Evolutionary conservation across 306 rosid genomes (phyloP).

Genomic region (Castanea crenata): DNA sequence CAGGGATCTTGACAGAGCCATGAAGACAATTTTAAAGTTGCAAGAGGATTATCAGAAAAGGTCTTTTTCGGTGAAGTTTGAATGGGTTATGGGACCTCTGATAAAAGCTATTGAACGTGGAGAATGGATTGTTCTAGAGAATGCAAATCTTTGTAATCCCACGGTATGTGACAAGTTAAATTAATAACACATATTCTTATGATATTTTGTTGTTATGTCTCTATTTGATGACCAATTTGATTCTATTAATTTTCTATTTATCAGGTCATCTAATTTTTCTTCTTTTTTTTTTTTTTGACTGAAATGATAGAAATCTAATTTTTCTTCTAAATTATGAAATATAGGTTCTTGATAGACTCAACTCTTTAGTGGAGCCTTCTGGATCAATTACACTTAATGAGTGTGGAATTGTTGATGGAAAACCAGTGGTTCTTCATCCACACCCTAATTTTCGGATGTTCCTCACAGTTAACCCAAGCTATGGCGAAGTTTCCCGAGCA

Average conservation of each 20-base stretch:
- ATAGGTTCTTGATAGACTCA: constrained; percentile 93
- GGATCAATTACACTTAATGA: constrained; percentile 89
- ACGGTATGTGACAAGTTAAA: constrained; percentile 50
- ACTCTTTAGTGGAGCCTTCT: constrained; percentile 82
- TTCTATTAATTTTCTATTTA: not conserved
- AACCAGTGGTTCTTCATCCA: constrained; percentile 67
- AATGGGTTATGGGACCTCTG: constrained; percentile 80
- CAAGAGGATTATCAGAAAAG: constrained; percentile 47
- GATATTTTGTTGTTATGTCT: constrained; percentile 5
- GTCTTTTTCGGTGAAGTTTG: constrained; percentile 66
- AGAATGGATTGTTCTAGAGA: constrained; percentile 91
- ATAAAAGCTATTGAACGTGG: constrained; percentile 88
- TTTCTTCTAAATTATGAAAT: not conserved
- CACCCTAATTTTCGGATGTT: constrained; percentile 88
- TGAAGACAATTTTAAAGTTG: constrained; percentile 54
- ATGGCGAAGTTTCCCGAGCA: constrained; percentile 94
- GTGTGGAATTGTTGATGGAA: constrained; percentile 84
- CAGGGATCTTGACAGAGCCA: constrained; percentile 52
- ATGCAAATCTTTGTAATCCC: constrained; percentile 94
- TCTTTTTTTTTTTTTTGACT: no score
- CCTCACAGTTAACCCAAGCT: constrained; percentile 79
- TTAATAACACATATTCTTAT: not conserved
- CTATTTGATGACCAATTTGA: constrained; percentile 1
- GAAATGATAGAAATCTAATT: not conserved
- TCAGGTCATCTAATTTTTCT: not conserved